phyloP scores from a whole-genome alignment of 345 rosid genomes.

The Citrus glauca region DNA sequence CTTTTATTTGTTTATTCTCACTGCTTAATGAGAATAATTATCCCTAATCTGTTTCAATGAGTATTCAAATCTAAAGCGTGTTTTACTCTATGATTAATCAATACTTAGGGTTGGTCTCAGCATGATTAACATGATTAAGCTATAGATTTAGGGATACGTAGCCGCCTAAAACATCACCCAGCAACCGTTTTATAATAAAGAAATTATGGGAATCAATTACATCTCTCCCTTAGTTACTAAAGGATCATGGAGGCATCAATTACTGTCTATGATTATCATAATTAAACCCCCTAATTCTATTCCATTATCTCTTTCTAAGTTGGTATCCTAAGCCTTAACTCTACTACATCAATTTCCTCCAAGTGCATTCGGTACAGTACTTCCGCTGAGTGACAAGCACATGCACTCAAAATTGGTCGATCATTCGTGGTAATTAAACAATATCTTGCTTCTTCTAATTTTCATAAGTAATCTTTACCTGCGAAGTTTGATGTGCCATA shows the following conservation, averaged over 20 bases:
- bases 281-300: conserved; percentile 10
- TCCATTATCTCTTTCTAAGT: neutral
- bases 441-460: too few relatives aligned
- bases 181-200: conserved; percentile 10
- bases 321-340: conserved; percentile 25
- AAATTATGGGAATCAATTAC: conserved; percentile 9
- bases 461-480: neutral
- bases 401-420: too few relatives aligned
- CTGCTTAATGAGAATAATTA: neutral
- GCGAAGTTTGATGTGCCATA: neutral
- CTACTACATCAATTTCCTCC: neutral
- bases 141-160: conserved; percentile 11
- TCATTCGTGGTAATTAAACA: too few relatives aligned
- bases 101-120: conserved; percentile 8
- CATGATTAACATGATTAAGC: conserved; percentile 15
- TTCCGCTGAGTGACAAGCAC: too few relatives aligned
- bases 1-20: neutral
- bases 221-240: neutral
- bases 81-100: neutral
- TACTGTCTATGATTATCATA: conserved; percentile 25
- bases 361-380: too few relatives aligned
- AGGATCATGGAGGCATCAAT: conserved; percentile 23
- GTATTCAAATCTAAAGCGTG: conserved; percentile 6
- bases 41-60: neutral
- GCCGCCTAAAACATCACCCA: conserved; percentile 12